Evolutionary conservation across 106 monocot species (phyloP).

Genomic region (Agapanthus africanus): DNA sequence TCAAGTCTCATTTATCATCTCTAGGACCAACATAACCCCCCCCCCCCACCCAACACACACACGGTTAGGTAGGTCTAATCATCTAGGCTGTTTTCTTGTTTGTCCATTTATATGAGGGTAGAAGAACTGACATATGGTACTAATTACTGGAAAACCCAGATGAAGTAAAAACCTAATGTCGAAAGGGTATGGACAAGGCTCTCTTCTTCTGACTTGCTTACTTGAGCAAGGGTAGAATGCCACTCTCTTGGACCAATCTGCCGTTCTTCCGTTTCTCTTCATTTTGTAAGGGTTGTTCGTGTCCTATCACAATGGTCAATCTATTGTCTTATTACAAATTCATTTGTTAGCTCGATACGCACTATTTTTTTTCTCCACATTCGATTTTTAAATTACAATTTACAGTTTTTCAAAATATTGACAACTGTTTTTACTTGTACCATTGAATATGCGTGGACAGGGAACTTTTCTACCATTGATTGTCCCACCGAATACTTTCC

Average conservation of each 20-base stretch:
- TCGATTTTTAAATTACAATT: background rate
- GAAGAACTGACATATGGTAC: background rate
- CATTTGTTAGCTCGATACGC: background rate
- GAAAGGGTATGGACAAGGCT: background rate
- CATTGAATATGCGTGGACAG: conserved; percentile 27
- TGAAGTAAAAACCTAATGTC: background rate
- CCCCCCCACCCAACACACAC: too few species aligned
- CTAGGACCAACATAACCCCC: background rate
- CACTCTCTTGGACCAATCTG: too few species aligned
- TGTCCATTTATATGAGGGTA: background rate
- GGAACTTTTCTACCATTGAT: conserved; percentile 89
- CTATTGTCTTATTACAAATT: background rate
- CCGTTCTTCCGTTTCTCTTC: too few species aligned
- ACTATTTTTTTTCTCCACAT: too few species aligned
- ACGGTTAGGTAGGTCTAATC: background rate
- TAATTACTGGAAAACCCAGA: background rate
- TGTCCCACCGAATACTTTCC: conserved; percentile 67
- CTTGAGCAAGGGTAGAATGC: too few species aligned
- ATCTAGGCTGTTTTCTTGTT: background rate
- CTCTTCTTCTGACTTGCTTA: too few species aligned
- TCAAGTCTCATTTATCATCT: background rate
- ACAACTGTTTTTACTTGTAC: background rate
- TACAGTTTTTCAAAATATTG: background rate
- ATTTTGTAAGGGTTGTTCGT: background rate
- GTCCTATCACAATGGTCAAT: background rate